Evolutionary conservation across 1,139 yeast species (phyloP), one percentile per base, ranked within the genome.

Genomic region (Blastobotrys apis): DNA sequence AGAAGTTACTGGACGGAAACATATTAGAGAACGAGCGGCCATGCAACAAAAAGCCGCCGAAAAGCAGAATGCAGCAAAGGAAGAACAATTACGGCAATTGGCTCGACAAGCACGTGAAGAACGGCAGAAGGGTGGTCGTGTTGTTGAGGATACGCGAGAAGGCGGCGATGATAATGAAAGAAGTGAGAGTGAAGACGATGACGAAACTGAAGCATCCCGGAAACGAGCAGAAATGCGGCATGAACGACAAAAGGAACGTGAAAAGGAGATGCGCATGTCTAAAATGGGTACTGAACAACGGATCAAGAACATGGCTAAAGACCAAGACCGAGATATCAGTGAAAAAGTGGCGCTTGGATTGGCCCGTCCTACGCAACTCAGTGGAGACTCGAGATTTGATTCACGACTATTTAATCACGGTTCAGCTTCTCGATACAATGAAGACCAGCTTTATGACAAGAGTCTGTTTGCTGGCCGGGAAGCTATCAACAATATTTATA

Each of bases 1-100:
- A 0, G 96, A 87, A 52, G 68, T 71, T 33, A 69, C 76, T 37
- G 94, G 95, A 0, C 68, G 95, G 50, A 79, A 81, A 48, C 88
- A 83, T 49, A 75, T 90, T 16, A 72, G 73, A 46, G 60, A 72
- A 31, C 71, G 92, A 41, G 78, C 81, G 43, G 79, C 77, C 40
- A 61, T 76, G 63, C 73, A 77, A 56, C 74, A 72, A 54, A 72
- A 75, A 53, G 54, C 73, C 45, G 81, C 80, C 1, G 74, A 77
- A 46, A 69, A 73, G 53, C 81, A 81, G 53, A 73, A 75, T 37
- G 66, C 65, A 21, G 79, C 76, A 45, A 80, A 80, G 54, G 94
- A 86, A 51, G 73, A 69, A 48, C 74, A 75, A 50, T 61, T 84
- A 41, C 67, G 75, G 44, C 67, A 71, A 47, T 69, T 84, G 51